phyloP scores from a whole-genome alignment of 2,329 filamentous ascomycete species.

The Fusarium heterosporum region DNA sequence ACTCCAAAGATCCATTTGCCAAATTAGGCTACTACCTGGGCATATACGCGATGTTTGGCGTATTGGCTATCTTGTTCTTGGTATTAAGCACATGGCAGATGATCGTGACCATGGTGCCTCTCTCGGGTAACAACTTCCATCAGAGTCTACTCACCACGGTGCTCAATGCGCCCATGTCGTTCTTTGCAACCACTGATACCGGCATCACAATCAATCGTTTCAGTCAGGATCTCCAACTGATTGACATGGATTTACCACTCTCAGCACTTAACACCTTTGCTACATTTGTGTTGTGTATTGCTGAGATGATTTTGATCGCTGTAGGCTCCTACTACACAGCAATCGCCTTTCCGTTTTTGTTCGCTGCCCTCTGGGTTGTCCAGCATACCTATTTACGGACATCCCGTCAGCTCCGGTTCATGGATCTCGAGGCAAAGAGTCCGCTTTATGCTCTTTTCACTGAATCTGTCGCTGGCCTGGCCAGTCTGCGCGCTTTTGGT shows the following conservation, averaged over 20 bases:
- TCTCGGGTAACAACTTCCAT: constrained; percentile 42
- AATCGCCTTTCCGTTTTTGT: constrained; percentile 28
- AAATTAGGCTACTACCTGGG: constrained; percentile 39
- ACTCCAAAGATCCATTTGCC: constrained; percentile 30
- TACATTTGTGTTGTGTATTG: constrained; percentile 38
- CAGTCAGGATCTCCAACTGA: constrained; percentile 55
- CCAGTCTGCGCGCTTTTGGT: constrained; percentile 62
- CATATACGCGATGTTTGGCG: constrained; percentile 42
- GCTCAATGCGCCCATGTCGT: constrained; percentile 50
- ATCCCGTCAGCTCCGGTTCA: constrained; percentile 63
- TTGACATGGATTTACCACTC: constrained; percentile 53
- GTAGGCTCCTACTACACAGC: constrained; percentile 36
- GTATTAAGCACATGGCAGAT: constrained; percentile 42
- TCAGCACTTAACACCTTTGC: constrained; percentile 42
- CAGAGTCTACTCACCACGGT: constrained; percentile 39
- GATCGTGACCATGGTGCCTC: constrained; percentile 45
- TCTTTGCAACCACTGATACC: constrained; percentile 51
- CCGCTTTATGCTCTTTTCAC: constrained; percentile 63
- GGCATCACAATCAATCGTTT: constrained; percentile 55
- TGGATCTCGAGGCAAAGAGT: constrained; percentile 63
- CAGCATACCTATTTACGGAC: constrained; percentile 57
- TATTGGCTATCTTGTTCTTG: constrained; percentile 30
- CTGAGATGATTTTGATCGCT: constrained; percentile 38
- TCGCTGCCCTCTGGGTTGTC: constrained; percentile 28
- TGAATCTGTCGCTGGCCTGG: constrained; percentile 60